Evolutionary conservation across 306 rosid genomes (phyloP).

Genomic region (Malus sieversii): DNA sequence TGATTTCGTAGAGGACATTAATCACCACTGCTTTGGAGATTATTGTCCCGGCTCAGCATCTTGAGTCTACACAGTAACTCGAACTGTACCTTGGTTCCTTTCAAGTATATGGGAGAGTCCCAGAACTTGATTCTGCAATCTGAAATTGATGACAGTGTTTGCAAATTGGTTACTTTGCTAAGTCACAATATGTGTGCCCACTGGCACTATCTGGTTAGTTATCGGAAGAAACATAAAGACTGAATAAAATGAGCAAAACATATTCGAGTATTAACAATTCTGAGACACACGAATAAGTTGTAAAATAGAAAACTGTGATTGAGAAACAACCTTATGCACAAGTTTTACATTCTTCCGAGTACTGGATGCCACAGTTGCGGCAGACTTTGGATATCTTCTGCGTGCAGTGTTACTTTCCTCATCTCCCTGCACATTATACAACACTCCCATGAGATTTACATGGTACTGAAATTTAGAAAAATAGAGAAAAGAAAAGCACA

Average conservation of each 20-base stretch:
- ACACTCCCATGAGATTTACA: background rate
- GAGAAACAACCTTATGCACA: slow-evolving; percentile 10
- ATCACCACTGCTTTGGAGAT: background rate
- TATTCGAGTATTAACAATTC: background rate
- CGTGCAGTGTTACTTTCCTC: background rate
- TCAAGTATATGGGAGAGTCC: background rate
- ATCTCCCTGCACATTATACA: slow-evolving; percentile 7
- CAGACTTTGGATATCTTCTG: background rate
- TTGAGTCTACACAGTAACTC: slow-evolving; percentile 8
- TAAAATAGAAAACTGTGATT: background rate
- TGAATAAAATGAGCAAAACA: background rate
- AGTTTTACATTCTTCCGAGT: slow-evolving; percentile 7
- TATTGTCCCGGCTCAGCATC: slow-evolving; percentile 12
- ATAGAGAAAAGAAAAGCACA: background rate
- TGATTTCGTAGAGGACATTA: background rate
- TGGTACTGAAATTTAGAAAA: background rate
- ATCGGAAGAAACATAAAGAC: background rate
- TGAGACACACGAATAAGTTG: background rate
- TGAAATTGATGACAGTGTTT: slow-evolving; percentile 12
- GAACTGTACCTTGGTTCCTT: slow-evolving; percentile 18
- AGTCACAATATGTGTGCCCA: background rate
- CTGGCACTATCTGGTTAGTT: background rate
- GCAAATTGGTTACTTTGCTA: background rate
- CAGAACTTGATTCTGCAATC: background rate
- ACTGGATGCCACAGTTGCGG: background rate